These are phyloP conservation scores for Suhomyces yuchorum DNA, from an alignment of 1,139 yeast genomes.

Conservation along the genomic window DNA sequence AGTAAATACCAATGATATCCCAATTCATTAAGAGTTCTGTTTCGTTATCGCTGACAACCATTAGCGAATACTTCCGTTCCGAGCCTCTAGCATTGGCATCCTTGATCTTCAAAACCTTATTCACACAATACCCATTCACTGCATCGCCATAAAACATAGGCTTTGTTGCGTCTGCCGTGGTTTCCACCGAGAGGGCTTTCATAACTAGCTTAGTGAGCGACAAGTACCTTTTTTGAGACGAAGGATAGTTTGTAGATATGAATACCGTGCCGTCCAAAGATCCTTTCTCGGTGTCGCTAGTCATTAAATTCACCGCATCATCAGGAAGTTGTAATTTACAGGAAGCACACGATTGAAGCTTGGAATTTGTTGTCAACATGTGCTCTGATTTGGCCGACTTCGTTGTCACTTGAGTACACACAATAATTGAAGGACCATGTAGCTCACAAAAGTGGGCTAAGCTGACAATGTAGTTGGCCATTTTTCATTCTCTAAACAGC, in stretches of 20 bases:
- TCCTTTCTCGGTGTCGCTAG: constrained; percentile 6
- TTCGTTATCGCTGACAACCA: constrained; percentile 64
- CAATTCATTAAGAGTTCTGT: constrained; percentile 55
- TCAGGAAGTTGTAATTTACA: constrained; percentile 56
- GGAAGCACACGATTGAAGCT: constrained; percentile 57
- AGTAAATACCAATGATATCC: constrained; percentile 54
- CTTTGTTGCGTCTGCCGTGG: constrained; percentile 62
- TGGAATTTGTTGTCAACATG: constrained; percentile 28
- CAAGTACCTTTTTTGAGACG: constrained; percentile 52
- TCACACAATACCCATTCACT: constrained; percentile 65
- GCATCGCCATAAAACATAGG: constrained; percentile 77
- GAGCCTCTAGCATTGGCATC: constrained; percentile 79
- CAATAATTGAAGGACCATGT: constrained; percentile 79
- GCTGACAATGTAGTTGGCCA: constrained; percentile 45
- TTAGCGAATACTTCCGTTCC: constrained; percentile 68
- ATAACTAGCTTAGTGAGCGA: constrained; percentile 61
- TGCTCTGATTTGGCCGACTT: constrained; percentile 29
- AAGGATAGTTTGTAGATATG: constrained; percentile 66
- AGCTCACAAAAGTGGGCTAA: constrained; percentile 84
- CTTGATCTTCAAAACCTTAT: constrained; percentile 63
- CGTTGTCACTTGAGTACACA: constrained; percentile 63
- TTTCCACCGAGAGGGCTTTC: constrained; percentile 72
- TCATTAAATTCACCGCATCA: constrained; percentile 28
- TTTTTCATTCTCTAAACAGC: constrained; percentile 3
- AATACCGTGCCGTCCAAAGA: constrained; percentile 15